phyloP scores from a whole-genome alignment of 2,329 filamentous ascomycete genomes.

The Zalaria obscura region DNA sequence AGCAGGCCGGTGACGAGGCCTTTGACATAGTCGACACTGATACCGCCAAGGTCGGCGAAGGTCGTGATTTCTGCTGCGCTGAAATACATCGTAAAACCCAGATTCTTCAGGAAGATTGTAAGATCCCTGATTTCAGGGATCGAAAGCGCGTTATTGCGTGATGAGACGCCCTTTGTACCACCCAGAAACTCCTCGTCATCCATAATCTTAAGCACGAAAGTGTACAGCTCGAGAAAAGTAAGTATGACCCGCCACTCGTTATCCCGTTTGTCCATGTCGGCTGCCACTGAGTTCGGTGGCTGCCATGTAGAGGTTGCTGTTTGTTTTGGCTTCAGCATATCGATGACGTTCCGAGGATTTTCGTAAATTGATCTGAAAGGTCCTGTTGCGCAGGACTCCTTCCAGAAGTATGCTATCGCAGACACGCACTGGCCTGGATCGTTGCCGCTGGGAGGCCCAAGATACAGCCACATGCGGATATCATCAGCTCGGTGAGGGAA shows the following conservation, averaged over 20 bases:
- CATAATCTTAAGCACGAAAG: conserved; percentile 80
- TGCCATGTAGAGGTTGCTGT: conserved; percentile 10
- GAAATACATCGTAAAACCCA: conserved; percentile 82
- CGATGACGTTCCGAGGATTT: conserved; percentile 44
- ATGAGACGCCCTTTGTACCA: conserved; percentile 33
- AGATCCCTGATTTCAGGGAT: conserved; percentile 58
- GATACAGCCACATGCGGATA: conserved; percentile 86
- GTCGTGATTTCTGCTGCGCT: conserved; percentile 50
- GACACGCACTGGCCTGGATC: conserved; percentile 22
- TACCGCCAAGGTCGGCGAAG: conserved; percentile 49
- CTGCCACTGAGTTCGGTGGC: conserved; percentile 16
- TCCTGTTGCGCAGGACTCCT: conserved; percentile 42
- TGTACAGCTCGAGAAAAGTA: conserved; percentile 87
- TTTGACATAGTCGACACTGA: conserved; percentile 67
- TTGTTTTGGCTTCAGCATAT: conserved; percentile 35
- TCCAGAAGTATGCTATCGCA: conserved; percentile 76
- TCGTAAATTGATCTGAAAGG: conserved; percentile 43
- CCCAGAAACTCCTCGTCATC: conserved; percentile 82
- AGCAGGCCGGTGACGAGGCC: conserved; percentile 67
- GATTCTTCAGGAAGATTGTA: conserved; percentile 74
- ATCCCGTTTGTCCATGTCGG: conserved; percentile 28
- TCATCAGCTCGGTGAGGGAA: conserved; percentile 75
- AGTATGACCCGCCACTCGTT: conserved; percentile 81
- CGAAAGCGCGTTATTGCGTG: conserved; percentile 54
- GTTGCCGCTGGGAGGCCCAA: conserved; percentile 33